Conservation (phyloP, 108 stramenopile genomes). For the Seminavis robusta region DNA sequence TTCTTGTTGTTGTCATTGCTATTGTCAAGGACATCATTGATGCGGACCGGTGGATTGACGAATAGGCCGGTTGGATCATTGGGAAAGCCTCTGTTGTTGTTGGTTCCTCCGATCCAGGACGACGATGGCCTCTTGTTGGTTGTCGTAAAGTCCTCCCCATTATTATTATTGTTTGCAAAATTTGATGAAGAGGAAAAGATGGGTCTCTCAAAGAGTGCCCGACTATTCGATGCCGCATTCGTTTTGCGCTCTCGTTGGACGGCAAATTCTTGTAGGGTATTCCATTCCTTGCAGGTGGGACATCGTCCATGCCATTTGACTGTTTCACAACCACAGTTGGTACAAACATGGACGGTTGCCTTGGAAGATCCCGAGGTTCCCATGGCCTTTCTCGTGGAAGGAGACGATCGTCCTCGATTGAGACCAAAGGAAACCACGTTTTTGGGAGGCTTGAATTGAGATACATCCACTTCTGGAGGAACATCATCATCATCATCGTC, state of each 20-base stretch:
- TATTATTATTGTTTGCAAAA: not conserved
- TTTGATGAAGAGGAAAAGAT: not conserved
- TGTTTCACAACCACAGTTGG: conserved; percentile 84
- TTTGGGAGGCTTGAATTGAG: conserved; percentile 41
- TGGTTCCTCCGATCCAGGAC: not conserved
- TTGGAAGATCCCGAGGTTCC: conserved; percentile 37
- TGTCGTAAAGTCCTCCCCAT: not conserved
- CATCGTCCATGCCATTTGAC: conserved; percentile 92
- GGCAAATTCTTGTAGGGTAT: conserved; percentile 77
- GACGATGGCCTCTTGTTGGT: conserved; percentile 3
- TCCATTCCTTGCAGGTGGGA: conserved; percentile 90
- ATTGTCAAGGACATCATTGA: conserved; percentile 40
- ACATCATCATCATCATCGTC: conserved; percentile 64
- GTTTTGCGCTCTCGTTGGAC: conserved; percentile 20
- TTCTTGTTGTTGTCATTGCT: not conserved
- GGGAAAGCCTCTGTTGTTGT: conserved; percentile 4
- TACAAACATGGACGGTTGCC: conserved; percentile 58
- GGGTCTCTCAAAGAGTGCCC: not conserved
- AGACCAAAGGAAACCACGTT: conserved; percentile 27
- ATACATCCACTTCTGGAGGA: conserved; percentile 52
- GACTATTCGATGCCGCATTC: not conserved
- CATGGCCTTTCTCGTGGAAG: conserved; percentile 48
- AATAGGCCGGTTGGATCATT: conserved; percentile 5
- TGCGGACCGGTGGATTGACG: conserved; percentile 56
- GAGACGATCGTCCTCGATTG: conserved; percentile 36